A percentile compares a stretch with the other conserved stretches of the same genome.
These are phyloP conservation scores for Dendrobium chrysotoxum DNA, from an alignment of 106 monocot species.

Conservation along the genomic window DNA sequence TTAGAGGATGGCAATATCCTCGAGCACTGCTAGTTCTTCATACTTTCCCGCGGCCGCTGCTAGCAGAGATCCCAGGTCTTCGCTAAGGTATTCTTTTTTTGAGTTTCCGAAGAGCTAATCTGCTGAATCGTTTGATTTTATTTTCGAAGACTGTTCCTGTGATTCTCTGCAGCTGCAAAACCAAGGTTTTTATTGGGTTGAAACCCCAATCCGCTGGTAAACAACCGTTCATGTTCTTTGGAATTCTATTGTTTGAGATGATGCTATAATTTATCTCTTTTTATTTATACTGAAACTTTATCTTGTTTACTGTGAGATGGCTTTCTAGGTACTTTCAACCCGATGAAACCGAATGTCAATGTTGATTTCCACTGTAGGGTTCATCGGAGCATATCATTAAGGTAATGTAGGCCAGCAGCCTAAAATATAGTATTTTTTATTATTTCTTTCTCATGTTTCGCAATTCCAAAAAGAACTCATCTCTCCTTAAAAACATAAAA, in stretches of 20 bases:
- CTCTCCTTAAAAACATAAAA: neutral
- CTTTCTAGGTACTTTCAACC: constrained; percentile 3
- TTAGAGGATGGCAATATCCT: neutral
- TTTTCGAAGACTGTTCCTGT: neutral
- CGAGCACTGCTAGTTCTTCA: neutral
- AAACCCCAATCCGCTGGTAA: constrained; percentile 3
- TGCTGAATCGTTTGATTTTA: neutral
- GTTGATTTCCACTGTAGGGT: neutral
- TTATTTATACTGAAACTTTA: neutral
- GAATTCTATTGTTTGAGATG: neutral
- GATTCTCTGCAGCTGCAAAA: constrained; percentile 1
- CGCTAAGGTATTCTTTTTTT: neutral
- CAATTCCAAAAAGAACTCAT: neutral
- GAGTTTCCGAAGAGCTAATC: neutral
- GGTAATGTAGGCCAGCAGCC: neutral
- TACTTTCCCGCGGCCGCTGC: neutral
- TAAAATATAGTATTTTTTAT: neutral
- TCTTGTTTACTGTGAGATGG: neutral
- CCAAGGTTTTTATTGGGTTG: constrained; percentile 1
- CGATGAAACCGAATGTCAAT: neutral
- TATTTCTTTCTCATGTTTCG: neutral
- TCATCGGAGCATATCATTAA: neutral
- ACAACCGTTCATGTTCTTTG: neutral
- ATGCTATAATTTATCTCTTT: neutral
- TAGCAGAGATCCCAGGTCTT: neutral